Conservation (phyloP, 2,329 filamentous ascomycete species). For the Juglanconis juglandina region DNA sequence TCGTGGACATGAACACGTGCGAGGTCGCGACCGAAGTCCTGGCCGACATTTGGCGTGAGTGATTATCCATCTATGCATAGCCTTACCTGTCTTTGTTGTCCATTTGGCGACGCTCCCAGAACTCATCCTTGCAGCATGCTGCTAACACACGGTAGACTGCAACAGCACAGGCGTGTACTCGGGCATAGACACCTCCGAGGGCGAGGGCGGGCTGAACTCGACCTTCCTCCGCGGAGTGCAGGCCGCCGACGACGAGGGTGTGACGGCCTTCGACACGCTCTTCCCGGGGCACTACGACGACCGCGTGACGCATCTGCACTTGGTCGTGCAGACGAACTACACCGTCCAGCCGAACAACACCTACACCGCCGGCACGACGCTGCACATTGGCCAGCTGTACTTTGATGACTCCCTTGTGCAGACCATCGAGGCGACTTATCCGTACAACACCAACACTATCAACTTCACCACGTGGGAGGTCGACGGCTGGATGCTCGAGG, state of each 20-base stretch:
- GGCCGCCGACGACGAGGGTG: conserved; percentile 42
- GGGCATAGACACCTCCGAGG: conserved; percentile 25
- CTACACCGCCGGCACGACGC: conserved; percentile 34
- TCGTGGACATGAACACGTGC: conserved; percentile 44
- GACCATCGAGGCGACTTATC: conserved; percentile 33
- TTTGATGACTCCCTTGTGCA: conserved; percentile 36
- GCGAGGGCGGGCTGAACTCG: conserved; percentile 33
- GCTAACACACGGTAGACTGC: conserved; percentile 25
- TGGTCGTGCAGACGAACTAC: conserved; percentile 35
- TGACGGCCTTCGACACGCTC: conserved; percentile 45
- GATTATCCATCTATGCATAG: no score
- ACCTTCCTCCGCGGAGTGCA: conserved; percentile 49
- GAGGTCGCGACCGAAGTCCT: conserved; percentile 33
- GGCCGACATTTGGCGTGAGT: conserved; percentile 39
- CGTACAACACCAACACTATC: conserved; percentile 36
- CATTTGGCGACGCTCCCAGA: no score
- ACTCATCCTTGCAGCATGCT: no score
- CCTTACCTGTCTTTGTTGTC: no score
- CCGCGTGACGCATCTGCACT: conserved; percentile 40
- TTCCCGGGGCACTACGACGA: conserved; percentile 43
- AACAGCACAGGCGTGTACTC: conserved; percentile 45
- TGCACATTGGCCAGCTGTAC: conserved; percentile 43
- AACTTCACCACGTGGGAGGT: conserved; percentile 25
- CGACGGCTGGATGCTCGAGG: conserved; percentile 30
- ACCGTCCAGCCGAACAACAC: conserved; percentile 34